These are phyloP conservation scores for Phaeosphaeria sp. DNA, from an alignment of 2,329 filamentous ascomycete species.

Conservation along the genomic window DNA sequence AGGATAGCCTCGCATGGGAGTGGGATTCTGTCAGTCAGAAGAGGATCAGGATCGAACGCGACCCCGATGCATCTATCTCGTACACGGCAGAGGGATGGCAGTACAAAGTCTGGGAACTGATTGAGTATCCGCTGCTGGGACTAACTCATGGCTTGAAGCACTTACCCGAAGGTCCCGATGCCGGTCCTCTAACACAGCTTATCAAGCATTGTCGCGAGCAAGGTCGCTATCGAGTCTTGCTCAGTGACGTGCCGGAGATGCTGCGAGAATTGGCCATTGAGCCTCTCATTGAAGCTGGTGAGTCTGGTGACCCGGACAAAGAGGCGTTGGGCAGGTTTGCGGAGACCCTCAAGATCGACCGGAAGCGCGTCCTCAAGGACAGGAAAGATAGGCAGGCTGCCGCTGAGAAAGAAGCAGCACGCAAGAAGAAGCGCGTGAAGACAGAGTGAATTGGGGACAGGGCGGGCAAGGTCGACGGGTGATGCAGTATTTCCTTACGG, in stretches of 20 bases:
- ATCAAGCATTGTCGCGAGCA: constrained; percentile 18
- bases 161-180: constrained; percentile 19
- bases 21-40: background rate
- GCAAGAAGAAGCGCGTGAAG: constrained; percentile 10
- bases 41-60: background rate
- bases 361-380: constrained; percentile 17
- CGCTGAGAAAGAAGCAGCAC: background rate
- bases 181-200: constrained; percentile 21
- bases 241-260: constrained; percentile 15
- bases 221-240: constrained; percentile 4
- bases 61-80: background rate
- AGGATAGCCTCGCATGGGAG: background rate
- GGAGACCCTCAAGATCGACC: no score
- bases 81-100: constrained; percentile 24
- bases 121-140: constrained; percentile 26
- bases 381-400: constrained; percentile 5
- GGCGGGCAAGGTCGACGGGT: background rate
- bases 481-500: background rate
- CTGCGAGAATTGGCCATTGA: constrained; percentile 10
- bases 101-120: constrained; percentile 7
- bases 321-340: no score
- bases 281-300: constrained; percentile 11
- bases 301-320: constrained; percentile 14
- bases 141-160: constrained; percentile 17
- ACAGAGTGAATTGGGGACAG: background rate